Percentiles rank a stretch among this genome's conserved stretches.
Evolutionary conservation across 2,329 filamentous ascomycete species (phyloP).

Genomic region (Arachnopeziza araneosa): DNA sequence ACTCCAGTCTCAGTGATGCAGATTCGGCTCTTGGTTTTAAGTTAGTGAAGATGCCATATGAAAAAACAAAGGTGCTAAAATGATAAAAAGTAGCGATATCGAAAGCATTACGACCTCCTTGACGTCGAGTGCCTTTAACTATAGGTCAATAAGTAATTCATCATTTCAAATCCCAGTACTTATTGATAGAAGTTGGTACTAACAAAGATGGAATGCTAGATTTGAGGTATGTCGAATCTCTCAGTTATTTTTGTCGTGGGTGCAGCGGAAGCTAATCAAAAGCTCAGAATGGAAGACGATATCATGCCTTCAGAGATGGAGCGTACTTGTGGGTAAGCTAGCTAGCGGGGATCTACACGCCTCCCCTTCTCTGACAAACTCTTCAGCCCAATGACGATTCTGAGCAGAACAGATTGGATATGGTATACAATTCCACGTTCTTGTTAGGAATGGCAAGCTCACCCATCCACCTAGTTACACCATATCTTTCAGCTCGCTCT

Average conservation of each 20-base stretch:
- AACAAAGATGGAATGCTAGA: background rate
- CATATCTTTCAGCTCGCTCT: background rate
- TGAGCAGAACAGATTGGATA: background rate
- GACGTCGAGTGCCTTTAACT: background rate
- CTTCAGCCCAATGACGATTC: background rate
- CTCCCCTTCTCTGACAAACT: background rate
- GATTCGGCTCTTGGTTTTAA: background rate
- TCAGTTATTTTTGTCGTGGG: background rate
- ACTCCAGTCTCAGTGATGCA: background rate
- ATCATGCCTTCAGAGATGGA: background rate
- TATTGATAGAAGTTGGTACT: background rate
- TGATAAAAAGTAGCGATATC: background rate
- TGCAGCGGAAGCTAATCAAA: background rate
- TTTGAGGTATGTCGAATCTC: background rate
- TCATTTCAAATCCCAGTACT: background rate
- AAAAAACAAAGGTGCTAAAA: background rate
- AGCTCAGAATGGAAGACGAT: background rate
- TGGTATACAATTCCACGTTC: background rate
- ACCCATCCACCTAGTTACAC: background rate
- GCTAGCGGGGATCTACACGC: background rate
- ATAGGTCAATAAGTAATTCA: background rate
- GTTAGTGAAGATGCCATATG: background rate
- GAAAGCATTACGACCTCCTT: background rate
- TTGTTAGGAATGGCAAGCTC: background rate
- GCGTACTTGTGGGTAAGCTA: background rate